phyloP scores from a whole-genome alignment of 805 yeast genomes.

The Wickerhamomyces hampshirensis region DNA sequence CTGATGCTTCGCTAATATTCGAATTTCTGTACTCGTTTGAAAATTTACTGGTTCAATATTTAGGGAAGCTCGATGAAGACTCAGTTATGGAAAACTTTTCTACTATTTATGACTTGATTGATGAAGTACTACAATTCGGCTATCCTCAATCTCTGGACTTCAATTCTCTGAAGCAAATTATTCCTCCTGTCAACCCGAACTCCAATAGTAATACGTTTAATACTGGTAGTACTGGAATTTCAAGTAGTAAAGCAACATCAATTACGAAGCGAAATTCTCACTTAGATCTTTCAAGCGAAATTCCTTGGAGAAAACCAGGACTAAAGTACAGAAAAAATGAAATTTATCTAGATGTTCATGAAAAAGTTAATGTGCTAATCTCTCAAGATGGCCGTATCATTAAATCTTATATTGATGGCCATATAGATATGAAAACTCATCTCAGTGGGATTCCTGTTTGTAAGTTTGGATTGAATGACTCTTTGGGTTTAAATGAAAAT shows the following conservation, averaged over 20 bases:
- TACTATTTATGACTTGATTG: constrained; percentile 69
- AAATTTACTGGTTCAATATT: constrained; percentile 42
- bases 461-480: constrained; percentile 70
- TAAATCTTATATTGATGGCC: constrained; percentile 72
- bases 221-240: no score
- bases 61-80: constrained; percentile 33
- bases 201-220: no score
- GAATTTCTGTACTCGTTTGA: constrained; percentile 71
- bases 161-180: constrained; percentile 32
- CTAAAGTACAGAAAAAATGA: constrained; percentile 80
- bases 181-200: constrained; percentile 19
- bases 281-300: constrained; percentile 10
- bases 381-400: constrained; percentile 59
- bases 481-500: constrained; percentile 26
- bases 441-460: constrained; percentile 82
- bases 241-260: no score
- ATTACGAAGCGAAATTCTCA: background rate
- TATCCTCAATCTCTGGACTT: constrained; percentile 65
- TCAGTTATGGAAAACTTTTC: constrained; percentile 62
- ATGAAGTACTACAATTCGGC: constrained; percentile 74
- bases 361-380: constrained; percentile 66
- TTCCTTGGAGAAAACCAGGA: constrained; percentile 67
- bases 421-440: constrained; percentile 63
- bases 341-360: constrained; percentile 70
- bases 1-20: constrained; percentile 73